Evolutionary conservation across 345 rosid species (phyloP).

Genomic region (Adansonia digitata): DNA sequence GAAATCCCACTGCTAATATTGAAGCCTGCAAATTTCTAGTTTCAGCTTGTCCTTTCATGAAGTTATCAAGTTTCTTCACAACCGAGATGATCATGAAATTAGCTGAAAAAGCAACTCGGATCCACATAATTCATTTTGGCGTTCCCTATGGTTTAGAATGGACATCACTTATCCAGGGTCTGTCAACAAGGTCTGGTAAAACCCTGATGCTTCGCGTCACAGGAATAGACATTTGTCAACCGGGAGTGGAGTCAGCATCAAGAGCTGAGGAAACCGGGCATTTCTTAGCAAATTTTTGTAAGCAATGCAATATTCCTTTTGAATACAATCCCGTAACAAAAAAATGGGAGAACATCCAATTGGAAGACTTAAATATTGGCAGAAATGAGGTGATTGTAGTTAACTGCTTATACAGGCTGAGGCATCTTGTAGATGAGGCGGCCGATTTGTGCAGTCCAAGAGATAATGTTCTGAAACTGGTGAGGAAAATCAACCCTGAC

Average conservation of each 20-base stretch:
- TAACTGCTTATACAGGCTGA: slow-evolving; percentile 28
- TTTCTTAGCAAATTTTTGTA: slow-evolving; percentile 31
- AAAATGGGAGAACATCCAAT: slow-evolving; percentile 45
- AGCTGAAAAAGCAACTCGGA: slow-evolving; percentile 23
- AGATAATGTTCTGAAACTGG: slow-evolving; percentile 34
- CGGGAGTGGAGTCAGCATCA: slow-evolving; percentile 44
- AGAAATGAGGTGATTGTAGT: slow-evolving; percentile 40
- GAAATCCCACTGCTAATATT: slow-evolving; percentile 7
- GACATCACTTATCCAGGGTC: slow-evolving; percentile 48
- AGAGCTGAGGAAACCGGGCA: slow-evolving; percentile 44
- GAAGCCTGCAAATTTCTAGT: slow-evolving; percentile 9
- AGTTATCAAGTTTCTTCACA: slow-evolving; percentile 31
- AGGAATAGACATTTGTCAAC: slow-evolving; percentile 42
- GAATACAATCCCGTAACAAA: slow-evolving; percentile 38
- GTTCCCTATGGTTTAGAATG: slow-evolving; percentile 47
- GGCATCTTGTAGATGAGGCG: slow-evolving; percentile 42
- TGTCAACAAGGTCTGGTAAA: slow-evolving; percentile 37
- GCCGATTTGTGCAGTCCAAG: slow-evolving; percentile 38
- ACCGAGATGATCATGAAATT: slow-evolving; percentile 30
- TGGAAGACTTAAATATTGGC: slow-evolving; percentile 41
- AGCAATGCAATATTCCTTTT: slow-evolving; percentile 41
- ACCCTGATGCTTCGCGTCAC: slow-evolving; percentile 49
- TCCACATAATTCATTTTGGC: slow-evolving; percentile 55
- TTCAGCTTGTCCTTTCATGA: slow-evolving; percentile 18
- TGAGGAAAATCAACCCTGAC: slow-evolving; percentile 38